phyloP scores from a whole-genome alignment of 2,329 filamentous ascomycete species.

The Acrocalymma vagum region DNA sequence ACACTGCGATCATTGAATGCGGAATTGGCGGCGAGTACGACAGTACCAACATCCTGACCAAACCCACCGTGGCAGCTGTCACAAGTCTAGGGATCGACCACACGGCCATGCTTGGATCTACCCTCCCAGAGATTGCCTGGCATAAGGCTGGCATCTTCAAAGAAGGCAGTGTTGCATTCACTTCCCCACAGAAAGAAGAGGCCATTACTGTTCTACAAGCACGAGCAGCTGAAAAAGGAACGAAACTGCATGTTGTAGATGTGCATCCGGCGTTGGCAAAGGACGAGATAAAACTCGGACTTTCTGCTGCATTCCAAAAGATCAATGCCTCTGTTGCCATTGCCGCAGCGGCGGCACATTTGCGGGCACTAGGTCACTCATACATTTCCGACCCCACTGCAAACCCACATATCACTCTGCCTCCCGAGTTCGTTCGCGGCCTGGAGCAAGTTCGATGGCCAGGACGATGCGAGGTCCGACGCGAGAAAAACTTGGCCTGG shows the following conservation, averaged over 20 bases:
- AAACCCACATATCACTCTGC: conserved; percentile 55
- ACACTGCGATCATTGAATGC: conserved; percentile 85
- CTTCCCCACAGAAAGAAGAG: conserved; percentile 63
- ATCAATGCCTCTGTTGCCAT: conserved; percentile 69
- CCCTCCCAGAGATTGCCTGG: conserved; percentile 86
- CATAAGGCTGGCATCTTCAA: conserved; percentile 93
- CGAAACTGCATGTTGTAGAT: conserved; percentile 56
- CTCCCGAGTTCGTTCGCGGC: conserved; percentile 69
- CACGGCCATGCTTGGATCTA: conserved; percentile 78
- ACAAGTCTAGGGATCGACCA: conserved; percentile 89
- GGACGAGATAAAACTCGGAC: conserved; percentile 61
- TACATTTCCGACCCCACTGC: conserved; percentile 47
- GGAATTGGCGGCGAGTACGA: conserved; percentile 96
- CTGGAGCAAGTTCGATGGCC: conserved; percentile 73
- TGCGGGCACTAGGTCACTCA: conserved; percentile 55
- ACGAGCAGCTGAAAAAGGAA: conserved; percentile 61
- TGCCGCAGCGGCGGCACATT: conserved; percentile 66
- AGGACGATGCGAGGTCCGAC: conserved; percentile 78
- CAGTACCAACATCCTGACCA: conserved; percentile 83
- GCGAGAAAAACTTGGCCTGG: conserved; percentile 69
- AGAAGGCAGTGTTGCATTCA: conserved; percentile 68
- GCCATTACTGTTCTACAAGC: conserved; percentile 66
- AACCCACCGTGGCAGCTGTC: conserved; percentile 76
- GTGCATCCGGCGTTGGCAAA: conserved; percentile 57
- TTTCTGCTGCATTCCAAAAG: conserved; percentile 70